Base-by-base conservation (phyloP, 768 basidiomycete genomes). In the Pleurotus djamor region DNA sequence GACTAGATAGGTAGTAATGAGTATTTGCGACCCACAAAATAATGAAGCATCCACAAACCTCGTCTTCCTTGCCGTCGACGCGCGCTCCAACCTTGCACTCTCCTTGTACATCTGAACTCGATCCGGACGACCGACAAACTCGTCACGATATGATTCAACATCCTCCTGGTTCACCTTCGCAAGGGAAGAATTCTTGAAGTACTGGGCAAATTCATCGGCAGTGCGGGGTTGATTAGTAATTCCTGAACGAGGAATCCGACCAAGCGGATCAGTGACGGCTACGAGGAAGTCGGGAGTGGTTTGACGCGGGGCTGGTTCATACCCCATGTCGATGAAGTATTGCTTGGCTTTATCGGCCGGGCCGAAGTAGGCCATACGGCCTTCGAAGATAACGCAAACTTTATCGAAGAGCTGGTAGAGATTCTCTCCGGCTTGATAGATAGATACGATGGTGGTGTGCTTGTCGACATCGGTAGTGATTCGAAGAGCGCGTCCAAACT, bases 361-460 rank as follows among this genome's bases (percentile, higher is more conserved):
- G 0, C 92, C 92, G 58, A 83, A 93, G 74, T 88, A 94, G 32
- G 83, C 85, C 80, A 88, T 86, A 37, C 78, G 74, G 3, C 91
- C 89, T 59, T 87, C 87, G 71, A 88, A 83, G 66, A 94, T 80
- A 37, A 93, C 83, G 67, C 88, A 86, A 36, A 93, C 88, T 68
- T 92, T 91, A 79, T 92, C 89, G 67, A 93, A 86, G 44, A 71
- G 69, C 35, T 67, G n/a, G 61, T 76, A 79, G 0, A 79, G 63
- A 8, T 68, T 68, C 67, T 86, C 84, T 76, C 87, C 87, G 6
- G 90, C 92, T 71, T 94, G 92, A 71, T 94, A 94, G 38, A 95
- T 83, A 0, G 90, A 88, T n/a, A 91, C 89, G 59, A 94, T 81
- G 0, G 87, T 91, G 0, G 87, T 75, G 14, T 70, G 60, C n/a